Evolutionary conservation across 2,329 filamentous ascomycete species (phyloP).

Genomic region (Colletotrichum cordylinicola): DNA sequence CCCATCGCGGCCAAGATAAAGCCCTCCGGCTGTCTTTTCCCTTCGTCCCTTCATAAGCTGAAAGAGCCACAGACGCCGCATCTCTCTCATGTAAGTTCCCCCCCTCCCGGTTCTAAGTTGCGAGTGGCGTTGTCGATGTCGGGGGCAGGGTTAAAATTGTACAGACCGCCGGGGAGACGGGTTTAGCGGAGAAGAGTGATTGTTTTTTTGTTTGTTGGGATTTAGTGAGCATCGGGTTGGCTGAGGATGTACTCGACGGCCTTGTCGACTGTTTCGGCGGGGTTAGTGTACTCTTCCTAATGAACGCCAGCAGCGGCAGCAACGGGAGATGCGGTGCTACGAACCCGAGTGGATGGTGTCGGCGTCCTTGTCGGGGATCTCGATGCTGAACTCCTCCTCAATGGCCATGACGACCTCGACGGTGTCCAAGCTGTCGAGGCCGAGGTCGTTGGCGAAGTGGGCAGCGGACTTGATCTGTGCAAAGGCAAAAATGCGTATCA

Average conservation of each 20-base stretch:
- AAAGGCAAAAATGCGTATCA: not conserved
- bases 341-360: slow-evolving; percentile 92
- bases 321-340: slow-evolving; percentile 36
- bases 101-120: slow-evolving; percentile 9
- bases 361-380: slow-evolving; percentile 97
- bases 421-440: slow-evolving; percentile 95
- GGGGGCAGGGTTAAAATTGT: slow-evolving; percentile 18
- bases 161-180: slow-evolving; percentile 22
- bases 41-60: not conserved
- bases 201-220: slow-evolving; percentile 66
- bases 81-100: not conserved
- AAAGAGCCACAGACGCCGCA: slow-evolving; percentile 6
- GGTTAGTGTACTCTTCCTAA: slow-evolving; percentile 8
- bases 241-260: slow-evolving; percentile 92
- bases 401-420: slow-evolving; percentile 99
- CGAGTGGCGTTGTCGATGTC: slow-evolving; percentile 21
- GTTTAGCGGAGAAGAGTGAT: not conserved
- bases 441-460: slow-evolving; percentile 97
- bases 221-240: slow-evolving; percentile 86
- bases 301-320: not conserved
- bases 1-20: not conserved
- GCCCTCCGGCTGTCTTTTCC: not conserved
- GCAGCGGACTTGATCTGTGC: slow-evolving; percentile 78
- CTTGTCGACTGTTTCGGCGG: slow-evolving; percentile 74
- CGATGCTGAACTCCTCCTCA: slow-evolving; percentile 93